A percentile compares a stretch with the other conserved stretches of the same genome.
phyloP scores from a whole-genome alignment of 1,139 yeast genomes.

The Saccharomyces hybrid region DNA sequence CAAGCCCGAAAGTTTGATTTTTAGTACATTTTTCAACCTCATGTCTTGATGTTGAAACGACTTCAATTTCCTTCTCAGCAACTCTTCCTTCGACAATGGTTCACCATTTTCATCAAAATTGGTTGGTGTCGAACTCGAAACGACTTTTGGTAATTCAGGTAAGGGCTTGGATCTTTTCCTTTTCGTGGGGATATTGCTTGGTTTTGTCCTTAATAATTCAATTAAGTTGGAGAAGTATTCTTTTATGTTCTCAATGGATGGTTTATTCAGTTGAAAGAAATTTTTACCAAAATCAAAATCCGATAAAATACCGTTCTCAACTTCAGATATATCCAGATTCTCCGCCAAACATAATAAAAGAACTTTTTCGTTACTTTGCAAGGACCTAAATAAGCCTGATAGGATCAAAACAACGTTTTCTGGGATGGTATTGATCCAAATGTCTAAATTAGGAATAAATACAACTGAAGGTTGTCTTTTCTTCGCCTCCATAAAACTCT shows the following conservation, averaged over 20 bases:
- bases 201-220: slow-evolving; percentile 56
- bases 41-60: slow-evolving; percentile 66
- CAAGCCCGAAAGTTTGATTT: slow-evolving; percentile 75
- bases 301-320: slow-evolving; percentile 4
- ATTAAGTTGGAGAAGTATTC: slow-evolving; percentile 49
- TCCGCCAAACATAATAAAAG: slow-evolving; percentile 75
- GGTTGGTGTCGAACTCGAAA: slow-evolving; percentile 18
- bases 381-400: slow-evolving; percentile 57
- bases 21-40: slow-evolving; percentile 73
- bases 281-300: slow-evolving; percentile 38
- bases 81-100: slow-evolving; percentile 21
- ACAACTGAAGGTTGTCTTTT: slow-evolving; percentile 86
- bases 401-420: slow-evolving; percentile 67
- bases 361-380: slow-evolving; percentile 66
- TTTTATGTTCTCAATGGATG: slow-evolving; percentile 40
- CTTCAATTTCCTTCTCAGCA: slow-evolving; percentile 33
- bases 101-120: slow-evolving; percentile 21
- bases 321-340: slow-evolving; percentile 23
- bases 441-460: slow-evolving; percentile 75
- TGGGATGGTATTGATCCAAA: slow-evolving; percentile 66
- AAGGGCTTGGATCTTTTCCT: slow-evolving; percentile 35
- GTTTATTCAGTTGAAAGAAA: slow-evolving; percentile 40
- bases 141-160: slow-evolving; percentile 39
- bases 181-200: slow-evolving; percentile 43
- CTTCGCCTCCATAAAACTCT: slow-evolving; percentile 79